Percentiles rank a stretch among this genome's conserved stretches.
These are phyloP conservation scores for Gorgonomyces haynaldii DNA, from an alignment of 192 early-diverging fungal genomes.

Conservation along the genomic window DNA sequence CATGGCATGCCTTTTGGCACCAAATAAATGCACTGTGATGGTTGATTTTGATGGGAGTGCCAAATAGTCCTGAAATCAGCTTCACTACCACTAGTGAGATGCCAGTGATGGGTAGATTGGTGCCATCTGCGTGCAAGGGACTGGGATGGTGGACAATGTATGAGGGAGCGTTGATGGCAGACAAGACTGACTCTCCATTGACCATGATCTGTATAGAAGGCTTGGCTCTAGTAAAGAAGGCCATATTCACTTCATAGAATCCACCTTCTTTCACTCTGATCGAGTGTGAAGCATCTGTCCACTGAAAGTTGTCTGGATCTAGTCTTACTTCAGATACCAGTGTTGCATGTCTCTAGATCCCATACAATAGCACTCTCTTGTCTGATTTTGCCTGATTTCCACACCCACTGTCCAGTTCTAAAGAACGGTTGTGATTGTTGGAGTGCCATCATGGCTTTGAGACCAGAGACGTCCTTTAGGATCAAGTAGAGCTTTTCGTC, in stretches of 20 bases:
- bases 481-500: conserved; percentile 41
- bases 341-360: conserved; percentile 34
- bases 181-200: conserved; percentile 42
- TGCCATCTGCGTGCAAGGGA: conserved; percentile 26
- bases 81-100: conserved; percentile 27
- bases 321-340: conserved; percentile 12
- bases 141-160: conserved; percentile 35
- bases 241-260: conserved; percentile 38
- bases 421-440: conserved; percentile 23
- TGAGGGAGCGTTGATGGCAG: conserved; percentile 37
- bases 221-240: conserved; percentile 30
- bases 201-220: conserved; percentile 38
- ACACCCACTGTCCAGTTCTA: conserved; percentile 35
- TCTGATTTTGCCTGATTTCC: conserved; percentile 33
- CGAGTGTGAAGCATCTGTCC: conserved; percentile 14
- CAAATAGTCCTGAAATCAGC: conserved; percentile 32
- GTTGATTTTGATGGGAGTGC: conserved; percentile 32
- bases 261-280: conserved; percentile 30
- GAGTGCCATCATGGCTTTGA: conserved; percentile 21
- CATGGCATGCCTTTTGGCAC: conserved; percentile 16
- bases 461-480: conserved; percentile 24
- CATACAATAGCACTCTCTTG: conserved; percentile 29
- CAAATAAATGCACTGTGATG: conserved; percentile 27
- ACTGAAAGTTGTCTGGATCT: conserved; percentile 37
- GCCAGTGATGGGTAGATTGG: conserved; percentile 28